Percentiles rank a stretch among this genome's conserved stretches.
phyloP scores from a whole-genome alignment of 1,139 yeast genomes.

The Hyphopichia burtonii region DNA sequence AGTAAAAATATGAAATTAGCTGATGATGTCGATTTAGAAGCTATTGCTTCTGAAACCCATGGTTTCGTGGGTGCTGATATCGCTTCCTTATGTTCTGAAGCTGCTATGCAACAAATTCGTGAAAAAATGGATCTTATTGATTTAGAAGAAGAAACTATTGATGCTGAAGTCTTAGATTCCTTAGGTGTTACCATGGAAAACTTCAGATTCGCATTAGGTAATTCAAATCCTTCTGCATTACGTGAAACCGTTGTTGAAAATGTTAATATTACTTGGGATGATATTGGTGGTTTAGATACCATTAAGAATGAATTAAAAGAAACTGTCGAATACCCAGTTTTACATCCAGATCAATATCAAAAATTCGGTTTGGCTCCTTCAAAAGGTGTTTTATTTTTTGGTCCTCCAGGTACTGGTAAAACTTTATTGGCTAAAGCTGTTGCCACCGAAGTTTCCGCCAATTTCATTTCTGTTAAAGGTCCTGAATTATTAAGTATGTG shows the following conservation, averaged over 20 bases:
- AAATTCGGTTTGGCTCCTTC: constrained; percentile 97
- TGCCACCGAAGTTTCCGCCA: constrained; percentile 96
- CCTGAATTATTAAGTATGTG: constrained; percentile 98
- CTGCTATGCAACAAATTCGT: constrained; percentile 92
- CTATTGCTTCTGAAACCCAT: constrained; percentile 76
- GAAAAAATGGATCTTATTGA: constrained; percentile 99
- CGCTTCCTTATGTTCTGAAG: constrained; percentile 92
- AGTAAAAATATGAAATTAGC: constrained; percentile 97
- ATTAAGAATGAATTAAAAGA: constrained; percentile 96
- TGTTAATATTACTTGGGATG: constrained; percentile 98
- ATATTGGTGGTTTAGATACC: constrained; percentile 91
- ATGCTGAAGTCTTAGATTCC: constrained; percentile 94
- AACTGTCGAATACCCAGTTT: constrained; percentile 97
- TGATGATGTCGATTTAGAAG: constrained; percentile 92
- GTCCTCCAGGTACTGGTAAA: constrained; percentile 99
- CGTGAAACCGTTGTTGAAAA: constrained; percentile 99
- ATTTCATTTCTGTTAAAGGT: constrained; percentile 94
- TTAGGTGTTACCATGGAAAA: constrained; percentile 99
- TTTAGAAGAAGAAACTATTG: constrained; percentile 95
- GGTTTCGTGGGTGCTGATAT: constrained; percentile 95
- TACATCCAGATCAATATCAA: constrained; percentile 98
- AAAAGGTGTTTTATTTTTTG: constrained; percentile 96
- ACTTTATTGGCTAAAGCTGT: constrained; percentile 96
- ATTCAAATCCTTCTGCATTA: constrained; percentile 97
- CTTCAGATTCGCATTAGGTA: constrained; percentile 96